Evolutionary conservation across 2,329 filamentous ascomycete species (phyloP), one percentile per base, ranked within the genome.

Genomic region (Scytalidium lignicola): DNA sequence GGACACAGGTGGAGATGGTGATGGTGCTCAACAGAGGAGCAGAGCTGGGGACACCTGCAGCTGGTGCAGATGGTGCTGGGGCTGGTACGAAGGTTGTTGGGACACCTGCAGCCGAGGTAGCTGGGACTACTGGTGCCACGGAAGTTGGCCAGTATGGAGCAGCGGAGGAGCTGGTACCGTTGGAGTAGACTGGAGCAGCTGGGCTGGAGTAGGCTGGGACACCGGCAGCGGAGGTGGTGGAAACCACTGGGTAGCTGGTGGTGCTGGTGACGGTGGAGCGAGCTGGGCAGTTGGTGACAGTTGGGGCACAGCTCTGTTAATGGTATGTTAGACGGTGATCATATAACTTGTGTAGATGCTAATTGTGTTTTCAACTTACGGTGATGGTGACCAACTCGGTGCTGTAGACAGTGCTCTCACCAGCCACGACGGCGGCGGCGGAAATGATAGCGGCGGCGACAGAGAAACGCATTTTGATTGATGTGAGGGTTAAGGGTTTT

Each of bases 371-470:
- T 71, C 58, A 37, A 17, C 32, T 37, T 37, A 37, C 32, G 65
- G 72, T 77, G 68, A 76, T 71, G 66, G 74, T 77, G 53, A 76
- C 70, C 53, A 76, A 65, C 58, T 76, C 70, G 53, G 74, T 76
- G 61, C 67, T 64, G 67, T 74, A 75, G 62, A 75, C 65, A 60
- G 72, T 74, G 40, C 48, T 44, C 45, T 62, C 60, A 7, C 13
- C 7, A 44, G 58, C 64, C 47, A 62, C 44, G 41, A 58, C 64
- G 49, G 58, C 62, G 49, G 61, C 57, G 56, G 65, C 65, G 56
- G 65, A 54, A 49, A 65, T 43, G 57, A 58, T 59, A 61, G 63
- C 45, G 57, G 66, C 58, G 51, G 60, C 54, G 47, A 59, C 51
- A 41, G 63, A 59, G 66, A 64, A 68, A 61, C 64, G 65, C 67